Conservation (phyloP, 2,329 filamentous ascomycete genomes). For the Arthrobotrys sinensis region DNA sequence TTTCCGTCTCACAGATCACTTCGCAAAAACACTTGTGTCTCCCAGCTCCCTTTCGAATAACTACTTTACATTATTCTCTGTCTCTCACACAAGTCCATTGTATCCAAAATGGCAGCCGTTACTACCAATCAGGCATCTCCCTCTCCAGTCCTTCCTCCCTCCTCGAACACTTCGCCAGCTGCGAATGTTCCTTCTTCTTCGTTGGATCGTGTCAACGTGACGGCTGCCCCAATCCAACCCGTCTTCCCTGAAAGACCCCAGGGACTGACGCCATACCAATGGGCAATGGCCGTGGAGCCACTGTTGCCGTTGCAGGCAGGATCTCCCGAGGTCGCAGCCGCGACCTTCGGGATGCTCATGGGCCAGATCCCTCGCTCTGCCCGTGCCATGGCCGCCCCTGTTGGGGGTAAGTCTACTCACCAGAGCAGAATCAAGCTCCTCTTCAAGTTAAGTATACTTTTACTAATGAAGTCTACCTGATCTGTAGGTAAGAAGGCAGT, state of each 20-base stretch:
- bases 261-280: constrained; percentile 46
- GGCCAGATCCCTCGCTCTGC: no score
- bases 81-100: no score
- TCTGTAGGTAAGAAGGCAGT: constrained; percentile 13
- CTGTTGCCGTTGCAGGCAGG: constrained; percentile 7
- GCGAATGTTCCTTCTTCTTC: constrained; percentile 19
- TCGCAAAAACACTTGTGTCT: no score
- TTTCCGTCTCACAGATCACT: no score
- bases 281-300: constrained; percentile 36
- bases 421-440: no score
- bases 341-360: not conserved
- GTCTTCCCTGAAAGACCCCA: not conserved
- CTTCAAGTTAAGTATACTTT: no score
- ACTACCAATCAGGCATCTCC: not conserved
- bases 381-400: no score
- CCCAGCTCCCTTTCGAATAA: no score
- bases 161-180: constrained; percentile 12
- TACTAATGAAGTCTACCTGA: not conserved
- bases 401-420: not conserved
- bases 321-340: not conserved
- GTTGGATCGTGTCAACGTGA: not conserved
- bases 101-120: not conserved
- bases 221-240: not conserved
- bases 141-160: constrained; percentile 28
- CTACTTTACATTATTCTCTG: no score